Percentiles rank a stretch among this genome's conserved stretches.
Conservation (phyloP, 129 eudicot genomes). For the Scalesia atractyloides region DNA sequence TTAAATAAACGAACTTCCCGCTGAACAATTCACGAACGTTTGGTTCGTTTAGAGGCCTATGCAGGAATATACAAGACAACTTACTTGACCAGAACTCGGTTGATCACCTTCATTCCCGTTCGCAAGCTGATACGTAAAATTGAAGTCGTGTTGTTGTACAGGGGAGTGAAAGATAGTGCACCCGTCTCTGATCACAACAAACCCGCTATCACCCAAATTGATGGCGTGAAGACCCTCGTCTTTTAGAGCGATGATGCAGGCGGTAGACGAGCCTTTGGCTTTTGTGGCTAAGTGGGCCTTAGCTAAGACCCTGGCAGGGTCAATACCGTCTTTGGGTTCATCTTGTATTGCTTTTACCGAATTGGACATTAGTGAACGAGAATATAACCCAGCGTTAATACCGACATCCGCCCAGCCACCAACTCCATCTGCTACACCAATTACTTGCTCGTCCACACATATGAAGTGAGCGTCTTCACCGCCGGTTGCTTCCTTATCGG, state of each 20-base stretch:
- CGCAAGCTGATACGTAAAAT: constrained; percentile 84
- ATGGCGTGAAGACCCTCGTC: constrained; percentile 76
- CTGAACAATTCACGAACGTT: no score
- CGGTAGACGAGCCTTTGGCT: constrained; percentile 84
- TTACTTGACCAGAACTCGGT: constrained; percentile 94
- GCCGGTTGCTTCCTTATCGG: constrained; percentile 74
- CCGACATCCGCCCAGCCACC: constrained; percentile 99
- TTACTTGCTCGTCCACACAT: constrained; percentile 70
- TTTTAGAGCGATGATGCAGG: constrained; percentile 75
- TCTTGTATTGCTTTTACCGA: constrained; percentile 58
- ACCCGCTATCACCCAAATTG: constrained; percentile 94
- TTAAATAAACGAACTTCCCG: no score
- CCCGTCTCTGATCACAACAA: constrained; percentile 81
- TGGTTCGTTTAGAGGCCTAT: no score
- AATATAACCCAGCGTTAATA: constrained; percentile 79
- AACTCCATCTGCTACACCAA: constrained; percentile 98
- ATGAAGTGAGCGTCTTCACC: constrained; percentile 99
- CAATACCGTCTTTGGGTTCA: constrained; percentile 57
- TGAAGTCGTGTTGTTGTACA: constrained; percentile 84
- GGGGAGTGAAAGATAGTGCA: constrained; percentile 70
- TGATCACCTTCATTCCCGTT: constrained; percentile 56
- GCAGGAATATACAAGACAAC: not conserved
- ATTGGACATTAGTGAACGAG: constrained; percentile 87
- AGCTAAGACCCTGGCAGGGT: constrained; percentile 72
- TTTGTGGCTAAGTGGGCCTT: constrained; percentile 69